These are phyloP conservation scores for Scleromitrula shiraiana DNA, from an alignment of 2,329 filamentous ascomycete genomes.

Conservation along the genomic window DNA sequence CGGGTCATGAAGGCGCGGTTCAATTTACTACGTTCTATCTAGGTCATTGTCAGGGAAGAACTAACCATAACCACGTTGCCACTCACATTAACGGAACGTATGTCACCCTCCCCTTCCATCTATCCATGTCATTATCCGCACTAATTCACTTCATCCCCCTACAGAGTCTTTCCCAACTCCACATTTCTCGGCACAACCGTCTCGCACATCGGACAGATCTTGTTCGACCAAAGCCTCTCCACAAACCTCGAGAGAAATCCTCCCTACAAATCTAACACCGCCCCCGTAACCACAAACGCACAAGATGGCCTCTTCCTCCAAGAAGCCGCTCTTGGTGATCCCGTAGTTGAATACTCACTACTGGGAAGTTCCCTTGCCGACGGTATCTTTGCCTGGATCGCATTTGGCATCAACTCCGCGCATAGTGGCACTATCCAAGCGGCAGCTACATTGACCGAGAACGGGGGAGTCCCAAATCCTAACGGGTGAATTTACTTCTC, in stretches of 20 bases:
- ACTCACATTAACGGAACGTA: constrained; percentile 35
- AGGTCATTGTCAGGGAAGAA: constrained; percentile 38
- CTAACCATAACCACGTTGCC: constrained; percentile 42
- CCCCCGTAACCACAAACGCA: constrained; percentile 39
- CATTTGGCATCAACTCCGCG: constrained; percentile 35
- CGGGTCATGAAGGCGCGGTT: constrained; percentile 35
- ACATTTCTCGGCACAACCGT: constrained; percentile 43
- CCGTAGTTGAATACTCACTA: constrained; percentile 45
- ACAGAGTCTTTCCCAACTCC: constrained; percentile 31
- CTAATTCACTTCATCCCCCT: background rate
- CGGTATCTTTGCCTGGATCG: constrained; percentile 43
- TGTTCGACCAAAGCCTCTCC: constrained; percentile 54
- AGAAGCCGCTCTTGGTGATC: constrained; percentile 30
- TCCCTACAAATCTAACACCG: constrained; percentile 41
- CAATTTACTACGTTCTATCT: constrained; percentile 37
- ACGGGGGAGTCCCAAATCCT: background rate
- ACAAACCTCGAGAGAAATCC: constrained; percentile 38
- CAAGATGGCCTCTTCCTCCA: constrained; percentile 32
- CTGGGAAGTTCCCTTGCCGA: constrained; percentile 41
- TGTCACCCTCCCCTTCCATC: background rate
- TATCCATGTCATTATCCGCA: background rate
- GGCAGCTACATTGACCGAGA: background rate
- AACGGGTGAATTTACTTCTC: too few relatives aligned
- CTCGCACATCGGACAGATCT: constrained; percentile 56
- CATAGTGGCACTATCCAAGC: background rate